These are phyloP conservation scores for Trifolium subterraneum DNA, from an alignment of 306 rosid genomes.

Conservation along the genomic window DNA sequence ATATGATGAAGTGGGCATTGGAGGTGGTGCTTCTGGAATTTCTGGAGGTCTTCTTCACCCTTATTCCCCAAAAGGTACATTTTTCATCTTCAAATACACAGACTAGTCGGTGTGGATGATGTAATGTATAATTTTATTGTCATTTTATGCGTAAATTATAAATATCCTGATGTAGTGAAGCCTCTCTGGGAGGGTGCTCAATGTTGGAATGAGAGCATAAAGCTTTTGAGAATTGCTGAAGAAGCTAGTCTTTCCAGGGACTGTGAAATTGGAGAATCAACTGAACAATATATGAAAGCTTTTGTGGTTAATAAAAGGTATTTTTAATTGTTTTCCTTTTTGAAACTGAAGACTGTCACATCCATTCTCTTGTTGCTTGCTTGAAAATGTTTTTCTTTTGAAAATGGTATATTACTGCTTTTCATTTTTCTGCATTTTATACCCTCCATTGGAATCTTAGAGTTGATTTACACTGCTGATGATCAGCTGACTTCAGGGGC, in stretches of 20 bases:
- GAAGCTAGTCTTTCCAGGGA: slow-evolving; percentile 52
- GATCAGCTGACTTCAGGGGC: slow-evolving; percentile 77
- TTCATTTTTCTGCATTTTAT: background rate
- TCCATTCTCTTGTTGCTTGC: no score
- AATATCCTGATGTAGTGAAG: slow-evolving; percentile 57
- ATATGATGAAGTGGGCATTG: slow-evolving; percentile 83
- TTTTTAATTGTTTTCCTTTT: slow-evolving; percentile 16
- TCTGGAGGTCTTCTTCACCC: slow-evolving; percentile 96
- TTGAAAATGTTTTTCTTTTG: background rate
- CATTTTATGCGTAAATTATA: background rate
- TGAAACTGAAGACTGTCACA: background rate
- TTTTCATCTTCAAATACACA: slow-evolving; percentile 15
- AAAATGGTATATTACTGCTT: background rate
- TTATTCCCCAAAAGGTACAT: slow-evolving; percentile 86
- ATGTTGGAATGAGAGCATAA: slow-evolving; percentile 85
- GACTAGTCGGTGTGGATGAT: background rate
- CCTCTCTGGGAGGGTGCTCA: slow-evolving; percentile 82
- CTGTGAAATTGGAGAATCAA: slow-evolving; percentile 41
- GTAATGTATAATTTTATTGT: slow-evolving; percentile 19
- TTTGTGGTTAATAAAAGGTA: slow-evolving; percentile 69
- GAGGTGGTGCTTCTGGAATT: slow-evolving; percentile 94
- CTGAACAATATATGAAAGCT: slow-evolving; percentile 33
- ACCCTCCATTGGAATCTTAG: slow-evolving; percentile 43
- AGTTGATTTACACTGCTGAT: slow-evolving; percentile 46
- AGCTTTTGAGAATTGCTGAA: slow-evolving; percentile 76